These are phyloP conservation scores for Vigna mungo DNA, from an alignment of 306 rosid genomes.

Conservation along the genomic window DNA sequence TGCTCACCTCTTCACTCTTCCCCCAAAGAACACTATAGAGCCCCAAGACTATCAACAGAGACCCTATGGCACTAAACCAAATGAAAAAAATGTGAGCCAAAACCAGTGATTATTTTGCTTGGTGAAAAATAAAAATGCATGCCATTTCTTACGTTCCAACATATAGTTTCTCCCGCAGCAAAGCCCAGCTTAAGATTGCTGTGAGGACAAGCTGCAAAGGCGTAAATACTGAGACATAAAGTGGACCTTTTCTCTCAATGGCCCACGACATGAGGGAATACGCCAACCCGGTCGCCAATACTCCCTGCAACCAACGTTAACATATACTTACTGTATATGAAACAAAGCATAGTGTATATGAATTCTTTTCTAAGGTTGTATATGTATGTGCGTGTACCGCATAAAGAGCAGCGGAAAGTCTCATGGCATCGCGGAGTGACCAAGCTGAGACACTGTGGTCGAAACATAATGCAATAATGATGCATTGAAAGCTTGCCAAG, in stretches of 20 bases:
- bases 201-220: conserved; percentile 76
- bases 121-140: background rate
- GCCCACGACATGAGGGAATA: conserved; percentile 77
- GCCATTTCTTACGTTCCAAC: conserved; percentile 72
- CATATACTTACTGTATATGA: background rate
- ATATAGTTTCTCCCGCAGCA: conserved; percentile 65
- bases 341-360: no score
- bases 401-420: conserved; percentile 63
- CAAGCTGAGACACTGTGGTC: conserved; percentile 61
- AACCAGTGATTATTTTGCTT: no score
- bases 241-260: conserved; percentile 82
- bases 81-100: background rate
- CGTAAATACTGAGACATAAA: conserved; percentile 70
- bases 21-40: conserved; percentile 88
- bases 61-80: conserved; percentile 62
- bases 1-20: conserved; percentile 65
- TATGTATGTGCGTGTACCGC: conserved; percentile 48
- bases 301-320: conserved; percentile 57
- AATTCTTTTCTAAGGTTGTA: no score
- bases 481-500: conserved; percentile 71
- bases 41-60: conserved; percentile 64
- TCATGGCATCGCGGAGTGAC: conserved; percentile 57
- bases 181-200: conserved; percentile 78
- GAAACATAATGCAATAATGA: conserved; percentile 54
- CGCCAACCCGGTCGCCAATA: conserved; percentile 67